Base-by-base conservation (phyloP, 345 rosid genomes). In the Salix brachista region DNA sequence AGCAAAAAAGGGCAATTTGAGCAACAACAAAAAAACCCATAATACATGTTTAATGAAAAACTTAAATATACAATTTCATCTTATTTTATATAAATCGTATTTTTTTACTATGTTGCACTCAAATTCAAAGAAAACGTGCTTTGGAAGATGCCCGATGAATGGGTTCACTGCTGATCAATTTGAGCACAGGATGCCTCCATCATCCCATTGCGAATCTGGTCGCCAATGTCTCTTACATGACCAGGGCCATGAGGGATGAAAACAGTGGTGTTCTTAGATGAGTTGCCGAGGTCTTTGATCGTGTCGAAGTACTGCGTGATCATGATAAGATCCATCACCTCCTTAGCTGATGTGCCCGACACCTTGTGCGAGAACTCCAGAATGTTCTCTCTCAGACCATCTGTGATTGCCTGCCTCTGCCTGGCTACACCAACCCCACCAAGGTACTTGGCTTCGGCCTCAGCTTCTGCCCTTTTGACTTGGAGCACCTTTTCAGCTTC, bases 201-300 rank as follows among this genome's bases (percentile, higher is more conserved):
- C 86, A 92, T 2, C 39, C 99, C 99, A 30, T 88, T 90, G 58
- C 98, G 94, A 52, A 96, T 89, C 87, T 96, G 99, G 25, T 91
- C 92, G 2, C 88, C 52, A 9, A 96, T 87, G 65, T 96, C 99
- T 83, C 94, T 89, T 67, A 96, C 96, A 70, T 96, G 97, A 36
- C 98, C 98, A 1, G 99, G 98, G 82, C 99, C 99, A 19, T 94
- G 99, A 1, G 99, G 98, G 25, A 96, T 89, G 67, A 96, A 96
- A 48, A 96, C 91, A 1, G 99, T 92, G 10, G 99, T 94, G 89
- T 91, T 94, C 81, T 92, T 94, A 0, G 99, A 94, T 14, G 97
- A 86, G 87, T 88, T 89, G 17, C 99, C 98, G 1, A 96, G 94
- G 77, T 94, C 99, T 67, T 91, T 92, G 73, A 96, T 88, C 0